Conservation (phyloP, 352 stramenopile species). For the Aphanomyces cochlioides region DNA sequence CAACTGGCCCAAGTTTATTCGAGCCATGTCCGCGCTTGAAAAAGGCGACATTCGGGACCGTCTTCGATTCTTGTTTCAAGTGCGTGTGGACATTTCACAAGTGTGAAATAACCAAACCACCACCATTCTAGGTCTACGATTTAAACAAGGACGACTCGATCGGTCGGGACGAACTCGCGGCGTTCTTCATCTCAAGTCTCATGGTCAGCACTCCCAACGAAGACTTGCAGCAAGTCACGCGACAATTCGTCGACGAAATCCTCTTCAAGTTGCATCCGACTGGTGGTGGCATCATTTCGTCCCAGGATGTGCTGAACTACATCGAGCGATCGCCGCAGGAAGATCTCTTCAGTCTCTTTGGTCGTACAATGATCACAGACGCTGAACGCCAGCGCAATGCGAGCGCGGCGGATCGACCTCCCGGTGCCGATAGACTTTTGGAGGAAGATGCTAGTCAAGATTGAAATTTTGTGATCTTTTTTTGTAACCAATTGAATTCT, state of each 20-base stretch:
- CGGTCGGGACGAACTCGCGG: conserved; percentile 48
- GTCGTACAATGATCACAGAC: conserved; percentile 57
- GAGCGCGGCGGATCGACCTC: neutral
- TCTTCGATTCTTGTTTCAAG: conserved; percentile 61
- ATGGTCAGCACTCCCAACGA: conserved; percentile 42
- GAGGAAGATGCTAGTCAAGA: neutral
- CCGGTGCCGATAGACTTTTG: neutral
- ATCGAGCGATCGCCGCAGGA: conserved; percentile 44
- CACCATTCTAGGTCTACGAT: conserved; percentile 47
- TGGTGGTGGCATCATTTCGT: conserved; percentile 37
- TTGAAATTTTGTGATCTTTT: neutral
- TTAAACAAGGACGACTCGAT: conserved; percentile 61
- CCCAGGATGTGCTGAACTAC: conserved; percentile 49
- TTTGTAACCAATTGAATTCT: neutral
- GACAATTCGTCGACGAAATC: conserved; percentile 63
- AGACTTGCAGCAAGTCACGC: conserved; percentile 47
- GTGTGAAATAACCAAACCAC: neutral
- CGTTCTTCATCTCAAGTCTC: conserved; percentile 63
- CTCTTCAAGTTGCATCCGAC: conserved; percentile 40
- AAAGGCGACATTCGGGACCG: conserved; percentile 52
- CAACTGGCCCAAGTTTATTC: conserved; percentile 72
- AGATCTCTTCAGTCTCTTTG: conserved; percentile 62
- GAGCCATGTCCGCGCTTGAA: conserved; percentile 59
- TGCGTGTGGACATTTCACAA: conserved; percentile 1
- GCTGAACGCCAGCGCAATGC: neutral